Conservation (phyloP, 768 basidiomycete genomes). For the Mycena vitilis region DNA sequence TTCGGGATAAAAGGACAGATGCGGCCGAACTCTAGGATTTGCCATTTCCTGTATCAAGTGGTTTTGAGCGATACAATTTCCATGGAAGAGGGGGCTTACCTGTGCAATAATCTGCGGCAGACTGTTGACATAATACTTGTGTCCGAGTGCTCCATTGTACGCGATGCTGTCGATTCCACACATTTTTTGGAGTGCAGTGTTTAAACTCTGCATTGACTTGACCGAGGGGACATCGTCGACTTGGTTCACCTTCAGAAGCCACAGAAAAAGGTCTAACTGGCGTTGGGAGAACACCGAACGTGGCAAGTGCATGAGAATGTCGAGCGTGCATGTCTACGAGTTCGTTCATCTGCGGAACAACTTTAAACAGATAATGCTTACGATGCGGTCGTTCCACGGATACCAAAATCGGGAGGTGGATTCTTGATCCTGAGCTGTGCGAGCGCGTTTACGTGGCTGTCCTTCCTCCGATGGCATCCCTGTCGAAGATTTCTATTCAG, state of each 20-base stretch:
- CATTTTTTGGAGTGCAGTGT: constrained; percentile 36
- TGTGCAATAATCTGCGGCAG: constrained; percentile 2
- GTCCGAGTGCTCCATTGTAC: constrained; percentile 46
- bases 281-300: constrained; percentile 45
- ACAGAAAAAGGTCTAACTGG: constrained; percentile 44
- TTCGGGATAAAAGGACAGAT: constrained; percentile 48
- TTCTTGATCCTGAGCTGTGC: too few species aligned
- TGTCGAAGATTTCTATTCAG: too few species aligned
- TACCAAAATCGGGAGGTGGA: too few species aligned
- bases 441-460: too few species aligned
- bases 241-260: constrained; percentile 40
- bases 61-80: neutral
- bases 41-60: constrained; percentile 46
- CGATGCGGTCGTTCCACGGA: too few species aligned
- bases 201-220: constrained; percentile 29
- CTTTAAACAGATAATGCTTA: too few species aligned
- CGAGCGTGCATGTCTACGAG: constrained; percentile 47
- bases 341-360: too few species aligned
- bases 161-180: constrained; percentile 44
- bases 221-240: constrained; percentile 40
- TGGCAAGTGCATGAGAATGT: constrained; percentile 47
- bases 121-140: constrained; percentile 41
- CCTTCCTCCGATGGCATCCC: too few species aligned
- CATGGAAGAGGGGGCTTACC: too few species aligned
- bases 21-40: constrained; percentile 46